Base-by-base conservation (phyloP, 495 filamentous ascomycete genomes). In the Hypomontagnella submonticulosa region DNA sequence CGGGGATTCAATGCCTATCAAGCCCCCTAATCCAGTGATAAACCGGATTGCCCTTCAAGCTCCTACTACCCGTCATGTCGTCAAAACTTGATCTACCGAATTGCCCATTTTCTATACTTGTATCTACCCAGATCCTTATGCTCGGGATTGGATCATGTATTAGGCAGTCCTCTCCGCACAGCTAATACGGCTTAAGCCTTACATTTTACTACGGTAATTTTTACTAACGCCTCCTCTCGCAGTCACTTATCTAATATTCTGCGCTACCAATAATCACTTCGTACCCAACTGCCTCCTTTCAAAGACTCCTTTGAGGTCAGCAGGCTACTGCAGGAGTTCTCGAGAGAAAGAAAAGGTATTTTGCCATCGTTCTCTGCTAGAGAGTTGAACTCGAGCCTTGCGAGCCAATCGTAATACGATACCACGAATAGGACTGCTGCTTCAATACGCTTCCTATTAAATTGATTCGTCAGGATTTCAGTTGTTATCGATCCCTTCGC, bases 271-370 rank as follows among this genome's bases (percentile, higher is more conserved):
- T 71, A 71, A 71, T 71, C 63, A 46, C 61, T 73, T 71, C 67
- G 41, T 66, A 67, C 58, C 66, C 57, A 67, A 71, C 71, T 72
- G 71, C 66, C 70, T 73, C 63, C 72, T 78, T 78, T 80, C 77
- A 76, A 78, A 66, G 68, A 75, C 86, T 90, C 86, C 88, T 90
- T 90, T 89, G 88, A 94, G 91, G 90, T 89, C 90, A 93, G 91
- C 91, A 86, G 90, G 90, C 77, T 84, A 86, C 91, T 93, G 90
- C 91, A 92, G 91, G 89, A 92, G 89, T 73, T 76, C 76, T 83
- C 75, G 76, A 79, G 74, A 76, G 54, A 63, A 63, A 76, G 53
- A 63, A 59, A 56, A 67, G 61, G 51, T 64, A 59, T 75, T 50
- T 55, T 67, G 38, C 70, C 56, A 30, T 68, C 63, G 57, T 61